Evolutionary conservation across 352 stramenopile genomes (phyloP).

Genomic region (Phytophthora multivora): DNA sequence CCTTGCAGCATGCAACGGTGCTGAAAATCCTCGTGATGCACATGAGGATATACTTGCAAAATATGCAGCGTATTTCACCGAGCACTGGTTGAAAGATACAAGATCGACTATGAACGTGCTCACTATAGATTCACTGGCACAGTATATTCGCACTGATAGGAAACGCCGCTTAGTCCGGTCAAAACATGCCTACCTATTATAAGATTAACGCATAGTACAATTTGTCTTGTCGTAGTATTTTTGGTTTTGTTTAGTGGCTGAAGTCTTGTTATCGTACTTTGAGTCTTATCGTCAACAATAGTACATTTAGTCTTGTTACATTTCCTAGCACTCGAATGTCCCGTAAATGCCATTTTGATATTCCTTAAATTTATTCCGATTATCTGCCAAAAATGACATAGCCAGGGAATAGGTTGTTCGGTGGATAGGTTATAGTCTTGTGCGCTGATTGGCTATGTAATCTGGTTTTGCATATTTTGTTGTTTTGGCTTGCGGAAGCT

Average conservation of each 20-base stretch:
- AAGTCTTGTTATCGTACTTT: slow-evolving; percentile 1
- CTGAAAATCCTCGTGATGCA: not conserved
- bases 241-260: slow-evolving; percentile 3
- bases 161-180: not conserved
- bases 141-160: slow-evolving; percentile 10
- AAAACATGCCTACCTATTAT: not conserved
- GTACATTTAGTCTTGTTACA: slow-evolving; percentile 5
- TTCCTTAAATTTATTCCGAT: not conserved
- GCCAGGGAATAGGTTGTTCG: no score
- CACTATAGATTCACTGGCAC: slow-evolving; percentile 6
- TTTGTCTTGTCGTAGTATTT: slow-evolving; percentile 1
- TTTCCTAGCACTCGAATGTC: not conserved
- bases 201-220: not conserved
- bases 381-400: not conserved
- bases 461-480: slow-evolving; percentile 10
- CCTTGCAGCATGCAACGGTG: not conserved
- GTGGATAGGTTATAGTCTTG: not conserved
- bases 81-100: not conserved
- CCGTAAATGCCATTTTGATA: not conserved
- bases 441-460: not conserved
- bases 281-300: not conserved
- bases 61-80: slow-evolving; percentile 9
- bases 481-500: not conserved
- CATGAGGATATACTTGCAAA: not conserved
- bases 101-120: not conserved